Conservation (phyloP, 163 green algal species). For the Volvox carteri region DNA sequence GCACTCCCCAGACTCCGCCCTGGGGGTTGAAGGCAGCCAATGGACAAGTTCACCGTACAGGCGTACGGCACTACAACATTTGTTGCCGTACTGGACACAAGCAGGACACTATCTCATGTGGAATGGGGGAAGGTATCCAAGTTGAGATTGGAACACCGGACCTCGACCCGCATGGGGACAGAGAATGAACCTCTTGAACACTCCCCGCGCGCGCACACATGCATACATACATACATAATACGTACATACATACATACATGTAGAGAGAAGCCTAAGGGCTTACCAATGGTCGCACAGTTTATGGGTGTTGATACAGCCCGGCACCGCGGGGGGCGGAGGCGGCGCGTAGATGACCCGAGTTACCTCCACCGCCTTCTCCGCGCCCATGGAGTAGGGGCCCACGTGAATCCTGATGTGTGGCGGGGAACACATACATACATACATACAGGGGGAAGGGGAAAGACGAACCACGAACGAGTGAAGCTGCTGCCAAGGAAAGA, state of each 20-base stretch:
- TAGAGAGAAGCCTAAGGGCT: background rate
- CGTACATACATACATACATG: background rate
- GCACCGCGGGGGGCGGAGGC: slow-evolving; percentile 59
- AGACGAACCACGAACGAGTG: no score
- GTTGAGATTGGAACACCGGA: no score
- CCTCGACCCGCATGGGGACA: no score
- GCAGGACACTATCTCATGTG: no score
- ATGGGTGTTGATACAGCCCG: slow-evolving; percentile 65
- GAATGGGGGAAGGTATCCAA: no score
- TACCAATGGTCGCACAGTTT: slow-evolving; percentile 53
- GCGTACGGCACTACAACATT: no score
- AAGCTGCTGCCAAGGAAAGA: no score
- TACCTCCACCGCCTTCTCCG: slow-evolving; percentile 40
- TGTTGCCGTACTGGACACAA: no score
- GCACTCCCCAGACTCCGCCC: slow-evolving; percentile 52
- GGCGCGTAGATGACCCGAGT: slow-evolving; percentile 64
- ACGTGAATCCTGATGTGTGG: slow-evolving; percentile 64
- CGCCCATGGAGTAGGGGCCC: slow-evolving; percentile 48
- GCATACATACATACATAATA: background rate
- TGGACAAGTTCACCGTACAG: no score
- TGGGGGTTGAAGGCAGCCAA: slow-evolving; percentile 20
- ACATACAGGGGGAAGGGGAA: no score
- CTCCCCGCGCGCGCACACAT: no score
- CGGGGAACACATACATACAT: background rate
- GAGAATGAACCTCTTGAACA: no score